Conservation (phyloP, 352 stramenopile genomes). For the Plasmopara viticola region DNA sequence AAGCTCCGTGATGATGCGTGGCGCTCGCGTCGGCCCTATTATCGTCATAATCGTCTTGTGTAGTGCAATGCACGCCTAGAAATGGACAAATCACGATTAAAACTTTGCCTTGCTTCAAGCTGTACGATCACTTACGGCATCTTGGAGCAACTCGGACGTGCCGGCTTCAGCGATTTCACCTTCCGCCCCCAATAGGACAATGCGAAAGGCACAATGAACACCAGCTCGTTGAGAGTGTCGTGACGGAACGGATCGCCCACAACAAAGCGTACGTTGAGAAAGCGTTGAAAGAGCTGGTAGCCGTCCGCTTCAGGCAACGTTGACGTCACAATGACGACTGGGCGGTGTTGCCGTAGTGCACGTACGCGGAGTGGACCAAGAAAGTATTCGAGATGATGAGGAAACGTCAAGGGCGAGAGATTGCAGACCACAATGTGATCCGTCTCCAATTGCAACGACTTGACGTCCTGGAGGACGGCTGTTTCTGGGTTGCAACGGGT, state of each 20-base stretch:
- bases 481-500: constrained; percentile 18
- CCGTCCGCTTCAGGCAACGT: constrained; percentile 47
- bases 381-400: constrained; percentile 78
- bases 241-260: constrained; percentile 59
- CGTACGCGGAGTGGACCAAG: constrained; percentile 67
- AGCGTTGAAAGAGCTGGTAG: constrained; percentile 56
- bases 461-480: constrained; percentile 43
- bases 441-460: constrained; percentile 31
- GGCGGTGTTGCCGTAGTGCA: constrained; percentile 54
- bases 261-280: constrained; percentile 62
- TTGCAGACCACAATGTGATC: constrained; percentile 65
- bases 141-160: constrained; percentile 59
- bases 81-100: background rate
- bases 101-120: background rate
- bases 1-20: constrained; percentile 72
- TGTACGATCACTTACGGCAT: constrained; percentile 40
- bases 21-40: constrained; percentile 43
- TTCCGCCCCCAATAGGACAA: constrained; percentile 73
- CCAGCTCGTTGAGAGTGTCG: constrained; percentile 37
- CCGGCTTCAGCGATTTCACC: constrained; percentile 47
- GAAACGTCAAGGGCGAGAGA: constrained; percentile 48
- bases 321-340: constrained; percentile 54
- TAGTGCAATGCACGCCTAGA: constrained; percentile 53
- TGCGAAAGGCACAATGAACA: constrained; percentile 45
- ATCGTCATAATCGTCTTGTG: constrained; percentile 72